Evolutionary conservation across 805 yeast species (phyloP), one percentile per base, ranked within the genome.

Genomic region (Hanseniaspora valbyensis): DNA sequence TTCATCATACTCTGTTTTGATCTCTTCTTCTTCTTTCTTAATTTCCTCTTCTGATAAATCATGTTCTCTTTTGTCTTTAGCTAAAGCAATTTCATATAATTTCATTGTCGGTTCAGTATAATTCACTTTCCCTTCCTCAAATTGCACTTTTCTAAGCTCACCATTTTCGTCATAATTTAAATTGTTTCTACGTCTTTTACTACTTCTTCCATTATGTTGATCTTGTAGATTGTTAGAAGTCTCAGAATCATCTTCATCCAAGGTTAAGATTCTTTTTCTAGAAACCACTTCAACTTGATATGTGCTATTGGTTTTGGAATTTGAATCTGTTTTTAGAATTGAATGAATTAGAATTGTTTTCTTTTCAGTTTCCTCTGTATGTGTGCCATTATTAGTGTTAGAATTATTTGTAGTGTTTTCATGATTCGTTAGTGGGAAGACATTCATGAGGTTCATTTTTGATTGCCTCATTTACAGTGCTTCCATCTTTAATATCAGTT

Each of bases 121-220:
- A 9, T 40, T 21, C n/a, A 37, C 37, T 30, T 44, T 28, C 1
- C 36, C 28, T 5, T 24, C n/a, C 21, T 36, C n/a, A n/a, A 44
- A 44, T 16, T 44, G 42, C 4, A 44, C 19, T 6, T 38, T 28
- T 19, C 19, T 14, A 18, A 33, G 6, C 2, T n/a, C n/a, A 2
- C 42, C 49, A 26, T 28, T 24, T 9, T 12, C 22, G 4, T 29
- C 12, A 4, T 12, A 29, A 2, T 21, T 39, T 7, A 16, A 32
- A 32, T n/a, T 28, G 13, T 43, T 24, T 8, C n/a, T 2, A 2
- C 19, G 8, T 9, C 30, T 25, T 10, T 22, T 14, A 9, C 34
- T 43, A 24, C 46, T 43, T 28, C 30, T 28, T 28, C 30, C 30
- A n/a, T n/a, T n/a, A n/a, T n/a, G n/a, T n/a, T n/a, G n/a, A n/a